Evolutionary conservation across 441 rosid genomes (phyloP), one percentile per base, ranked within the genome.

Genomic region (Bocquillonia castaneifolia): DNA sequence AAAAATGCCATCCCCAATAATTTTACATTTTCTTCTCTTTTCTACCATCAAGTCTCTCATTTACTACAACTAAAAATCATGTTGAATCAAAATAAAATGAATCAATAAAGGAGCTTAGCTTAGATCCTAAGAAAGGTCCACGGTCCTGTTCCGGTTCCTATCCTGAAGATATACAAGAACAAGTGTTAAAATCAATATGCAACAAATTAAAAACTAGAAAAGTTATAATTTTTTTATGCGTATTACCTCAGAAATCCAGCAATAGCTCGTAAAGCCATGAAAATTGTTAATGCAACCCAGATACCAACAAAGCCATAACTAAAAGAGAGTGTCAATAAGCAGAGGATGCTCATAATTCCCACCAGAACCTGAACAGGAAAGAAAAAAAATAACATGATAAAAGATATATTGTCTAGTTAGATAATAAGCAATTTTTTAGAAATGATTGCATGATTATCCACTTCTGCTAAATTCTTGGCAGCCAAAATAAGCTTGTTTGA

Each of bases 201-300:
- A 59, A 15, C 37, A 23, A 34, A 51, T 37, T 10, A 37, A 59
- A 17, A 36, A 22, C 26, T 1, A 20, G 29, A 3, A 18, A 29
- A 15, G 22, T 20, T 17, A 2, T 25, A 22, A 15, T 1, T 10
- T 45, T 26, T 71, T 5, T 23, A 34, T 34, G 18, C 3, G 10
- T 39, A 17, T 73, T 75, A 86, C 91, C 91, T 84, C 40, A 74
- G 60, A 69, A 83, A 67, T 7, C 92, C 88, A 5, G 82, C 81
- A 0, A 82, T 65, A 36, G 80, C 34, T 0, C 86, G 86, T 58
- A 85, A 63, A 57, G 76, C 77, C 89, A 87, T 85, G 51, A 73
- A 83, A 48, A 78, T 64, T 5, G 80, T 59, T 60, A 83, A 69
- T 22, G 82, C 86, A 57, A 79, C 37, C 89, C 86, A 85, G 70